Evolutionary conservation across 139 green algal species (phyloP).

Genomic region (Haematococcus lacustris): DNA sequence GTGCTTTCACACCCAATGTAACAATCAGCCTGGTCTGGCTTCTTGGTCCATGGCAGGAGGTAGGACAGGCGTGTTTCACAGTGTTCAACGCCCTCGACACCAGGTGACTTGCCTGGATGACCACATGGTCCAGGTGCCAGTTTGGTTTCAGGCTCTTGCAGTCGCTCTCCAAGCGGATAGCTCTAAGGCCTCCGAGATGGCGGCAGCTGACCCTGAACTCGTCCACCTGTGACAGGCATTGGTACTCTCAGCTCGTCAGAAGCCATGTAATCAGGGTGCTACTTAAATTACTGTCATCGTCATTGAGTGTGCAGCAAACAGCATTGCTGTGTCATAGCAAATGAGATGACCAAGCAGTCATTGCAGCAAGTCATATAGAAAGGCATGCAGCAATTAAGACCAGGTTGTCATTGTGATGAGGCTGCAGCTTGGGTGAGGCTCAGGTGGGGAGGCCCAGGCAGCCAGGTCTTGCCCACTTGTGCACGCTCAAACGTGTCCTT

Average conservation of each 20-base stretch:
- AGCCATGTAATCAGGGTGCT: not conserved
- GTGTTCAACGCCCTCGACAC: no score
- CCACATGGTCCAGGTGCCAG: slow-evolving; percentile 32
- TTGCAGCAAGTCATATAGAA: not conserved
- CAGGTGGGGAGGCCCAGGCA: not conserved
- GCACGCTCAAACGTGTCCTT: slow-evolving; percentile 36
- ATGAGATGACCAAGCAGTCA: not conserved
- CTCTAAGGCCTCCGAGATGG: slow-evolving; percentile 18
- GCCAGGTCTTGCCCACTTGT: slow-evolving; percentile 13
- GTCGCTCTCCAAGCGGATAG: slow-evolving; percentile 10
- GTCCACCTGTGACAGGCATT: slow-evolving; percentile 9
- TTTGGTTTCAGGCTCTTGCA: slow-evolving; percentile 28
- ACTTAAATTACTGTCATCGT: not conserved
- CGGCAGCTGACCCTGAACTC: slow-evolving; percentile 28
- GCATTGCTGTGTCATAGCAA: not conserved
- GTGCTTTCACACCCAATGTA: no score
- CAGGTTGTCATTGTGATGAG: not conserved
- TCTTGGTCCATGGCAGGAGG: no score
- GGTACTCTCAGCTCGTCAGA: not conserved
- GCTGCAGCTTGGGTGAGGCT: not conserved
- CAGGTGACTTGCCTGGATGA: slow-evolving; percentile 7
- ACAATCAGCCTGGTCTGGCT: no score
- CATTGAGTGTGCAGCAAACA: not conserved
- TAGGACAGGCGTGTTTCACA: not conserved
- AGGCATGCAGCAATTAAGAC: not conserved